Base-by-base conservation (phyloP, 192 early-diverging fungal genomes). In the Entomortierella beljakovae region DNA sequence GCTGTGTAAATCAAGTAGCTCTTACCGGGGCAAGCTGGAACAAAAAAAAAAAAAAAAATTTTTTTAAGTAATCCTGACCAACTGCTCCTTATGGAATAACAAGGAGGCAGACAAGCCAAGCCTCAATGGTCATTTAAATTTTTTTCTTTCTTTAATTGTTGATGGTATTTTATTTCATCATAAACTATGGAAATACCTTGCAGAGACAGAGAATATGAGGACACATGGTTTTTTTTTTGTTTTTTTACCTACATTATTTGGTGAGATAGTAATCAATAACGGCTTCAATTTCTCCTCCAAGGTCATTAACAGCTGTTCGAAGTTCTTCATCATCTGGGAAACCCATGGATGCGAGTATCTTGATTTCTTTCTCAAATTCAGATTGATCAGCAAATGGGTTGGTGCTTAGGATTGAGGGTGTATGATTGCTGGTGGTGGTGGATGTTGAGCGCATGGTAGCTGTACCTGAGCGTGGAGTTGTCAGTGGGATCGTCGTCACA, bases 281-380 rank as follows among this genome's bases (percentile, higher is more conserved):
- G 8, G 75, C 75, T 32, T 79, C 67, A 34, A 79, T 49, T 51
- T 79, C 75, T 11, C 75, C 75, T 35, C 75, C 75, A 38, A 79
- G 65, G 31, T 79, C 75, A 22, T 51, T 66, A 31, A 79, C 68
- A 37, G 70, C 57, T 1, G 61, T 49, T 28, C 57, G 66, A 32
- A 79, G 62, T 23, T 69, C 75, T 16, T 42, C 48, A 26, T 46
- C 59, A 20, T 79, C 57, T 37, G 48, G 26, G 54, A 79, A 79
- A 0, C 75, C 75, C 75, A 79, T 79, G 9, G 50, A 23, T 5
- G 65, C 62, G 28, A 79, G 23, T 29, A 33, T 64, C 26, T 31
- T 54, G 32, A 79, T 64, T 51, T 79, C 75, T 6, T 51, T 13
- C 25, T 79, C 68, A 60, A 79, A 79, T 48, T 79, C 75, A 13